Conservation (phyloP, 768 basidiomycete genomes). For the Termitomyces sp. region DNA sequence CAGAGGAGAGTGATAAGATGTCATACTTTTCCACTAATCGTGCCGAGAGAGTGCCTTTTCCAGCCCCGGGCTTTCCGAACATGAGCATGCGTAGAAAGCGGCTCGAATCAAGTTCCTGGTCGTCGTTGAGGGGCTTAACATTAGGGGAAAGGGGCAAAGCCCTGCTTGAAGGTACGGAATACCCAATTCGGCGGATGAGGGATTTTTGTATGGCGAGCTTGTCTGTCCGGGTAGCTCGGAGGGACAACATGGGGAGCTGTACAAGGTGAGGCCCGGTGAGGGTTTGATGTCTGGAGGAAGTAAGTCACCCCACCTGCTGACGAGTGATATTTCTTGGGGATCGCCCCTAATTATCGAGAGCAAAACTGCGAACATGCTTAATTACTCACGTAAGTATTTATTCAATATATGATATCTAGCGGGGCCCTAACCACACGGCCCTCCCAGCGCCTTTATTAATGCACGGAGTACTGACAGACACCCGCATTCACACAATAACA, state of each 20-base stretch:
- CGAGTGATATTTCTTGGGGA: slow-evolving; percentile 10
- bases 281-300: not conserved
- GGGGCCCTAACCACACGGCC: not conserved
- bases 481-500: not conserved
- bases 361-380: not conserved
- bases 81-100: slow-evolving; percentile 57
- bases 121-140: slow-evolving; percentile 30
- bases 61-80: slow-evolving; percentile 79
- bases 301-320: slow-evolving; percentile 9
- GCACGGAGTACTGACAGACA: not conserved
- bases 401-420: not conserved
- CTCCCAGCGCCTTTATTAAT: not conserved
- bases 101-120: slow-evolving; percentile 27
- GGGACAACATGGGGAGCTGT: slow-evolving; percentile 11
- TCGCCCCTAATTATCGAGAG: slow-evolving; percentile 3
- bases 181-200: slow-evolving; percentile 19
- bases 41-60: slow-evolving; percentile 79
- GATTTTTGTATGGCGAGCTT: slow-evolving; percentile 1
- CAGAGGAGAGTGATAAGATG: slow-evolving; percentile 71
- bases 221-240: slow-evolving; percentile 2
- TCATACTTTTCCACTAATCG: slow-evolving; percentile 79
- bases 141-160: slow-evolving; percentile 51
- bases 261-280: not conserved
- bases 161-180: slow-evolving; percentile 27
- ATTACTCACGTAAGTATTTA: not conserved